These are phyloP conservation scores for Cenococcum geophilum DNA, from an alignment of 495 filamentous ascomycete genomes.

Conservation along the genomic window DNA sequence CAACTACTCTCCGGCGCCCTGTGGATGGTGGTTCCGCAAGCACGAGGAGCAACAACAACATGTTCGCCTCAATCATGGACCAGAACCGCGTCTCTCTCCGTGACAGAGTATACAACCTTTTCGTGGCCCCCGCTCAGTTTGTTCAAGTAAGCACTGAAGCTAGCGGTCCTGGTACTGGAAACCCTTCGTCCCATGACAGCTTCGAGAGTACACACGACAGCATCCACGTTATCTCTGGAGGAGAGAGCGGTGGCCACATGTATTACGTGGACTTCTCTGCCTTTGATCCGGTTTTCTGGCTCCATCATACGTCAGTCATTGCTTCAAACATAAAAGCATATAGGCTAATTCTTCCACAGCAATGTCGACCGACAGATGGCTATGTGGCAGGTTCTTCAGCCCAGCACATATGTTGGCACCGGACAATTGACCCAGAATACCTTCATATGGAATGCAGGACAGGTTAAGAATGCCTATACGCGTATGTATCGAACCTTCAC, in stretches of 20 bases:
- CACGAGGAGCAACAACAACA: slow-evolving; percentile 29
- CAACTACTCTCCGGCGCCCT: slow-evolving; percentile 27
- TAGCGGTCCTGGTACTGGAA: slow-evolving; percentile 19
- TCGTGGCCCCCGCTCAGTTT: slow-evolving; percentile 16
- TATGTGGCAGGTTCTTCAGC: slow-evolving; percentile 25
- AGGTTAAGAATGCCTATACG: slow-evolving; percentile 20
- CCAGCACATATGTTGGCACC: slow-evolving; percentile 23
- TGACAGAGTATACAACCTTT: slow-evolving; percentile 27
- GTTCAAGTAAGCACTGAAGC: slow-evolving; percentile 15
- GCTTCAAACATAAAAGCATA: background rate
- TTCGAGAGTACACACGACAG: slow-evolving; percentile 28
- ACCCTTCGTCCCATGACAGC: slow-evolving; percentile 22
- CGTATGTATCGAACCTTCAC: background rate
- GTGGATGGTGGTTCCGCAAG: slow-evolving; percentile 5
- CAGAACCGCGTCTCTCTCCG: slow-evolving; percentile 21
- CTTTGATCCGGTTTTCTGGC: slow-evolving; percentile 32
- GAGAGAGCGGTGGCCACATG: slow-evolving; percentile 27
- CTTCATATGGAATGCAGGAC: slow-evolving; percentile 22
- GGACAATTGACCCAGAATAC: slow-evolving; percentile 19
- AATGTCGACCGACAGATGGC: slow-evolving; percentile 31
- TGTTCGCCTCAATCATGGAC: slow-evolving; percentile 12
- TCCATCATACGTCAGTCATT: slow-evolving; percentile 17
- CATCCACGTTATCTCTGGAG: slow-evolving; percentile 28
- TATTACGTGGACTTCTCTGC: slow-evolving; percentile 27
- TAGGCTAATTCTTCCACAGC: background rate